phyloP scores from a whole-genome alignment of 371 early-diverging fungal genomes.

The Rhizomucor pusillus region DNA sequence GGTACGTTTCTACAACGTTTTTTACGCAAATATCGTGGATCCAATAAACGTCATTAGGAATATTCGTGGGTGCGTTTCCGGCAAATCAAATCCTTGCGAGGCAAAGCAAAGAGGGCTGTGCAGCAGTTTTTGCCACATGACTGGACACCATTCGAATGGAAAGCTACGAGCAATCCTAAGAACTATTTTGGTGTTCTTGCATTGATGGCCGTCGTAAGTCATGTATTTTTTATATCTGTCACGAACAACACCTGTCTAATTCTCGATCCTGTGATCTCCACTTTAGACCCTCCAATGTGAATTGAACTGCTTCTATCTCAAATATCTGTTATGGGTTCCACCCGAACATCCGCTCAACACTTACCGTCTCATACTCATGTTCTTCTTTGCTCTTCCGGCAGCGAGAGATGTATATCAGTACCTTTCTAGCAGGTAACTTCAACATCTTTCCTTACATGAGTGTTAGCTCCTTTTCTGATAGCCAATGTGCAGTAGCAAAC shows the following conservation, averaged over 20 bases:
- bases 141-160: constrained; percentile 94
- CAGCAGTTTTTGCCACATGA: constrained; percentile 93
- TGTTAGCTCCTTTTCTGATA: neutral
- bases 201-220: constrained; percentile 56
- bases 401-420: constrained; percentile 91
- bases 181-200: constrained; percentile 71
- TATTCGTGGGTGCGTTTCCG: constrained; percentile 93
- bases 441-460: neutral
- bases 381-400: constrained; percentile 85
- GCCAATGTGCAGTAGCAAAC: constrained; percentile 17
- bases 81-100: constrained; percentile 78
- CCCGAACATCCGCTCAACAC: constrained; percentile 85
- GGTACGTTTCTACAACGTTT: constrained; percentile 23
- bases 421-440: constrained; percentile 67
- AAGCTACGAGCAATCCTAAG: constrained; percentile 72
- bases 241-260: neutral
- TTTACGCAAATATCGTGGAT: neutral
- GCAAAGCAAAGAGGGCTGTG: constrained; percentile 86
- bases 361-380: constrained; percentile 74
- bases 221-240: neutral
- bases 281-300: constrained; percentile 74
- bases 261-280: neutral
- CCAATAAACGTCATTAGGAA: constrained; percentile 23
- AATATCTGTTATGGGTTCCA: constrained; percentile 92
- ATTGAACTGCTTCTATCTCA: constrained; percentile 93